Base-by-base conservation (phyloP, 2,329 filamentous ascomycete genomes). In the Ophiostoma montium region DNA sequence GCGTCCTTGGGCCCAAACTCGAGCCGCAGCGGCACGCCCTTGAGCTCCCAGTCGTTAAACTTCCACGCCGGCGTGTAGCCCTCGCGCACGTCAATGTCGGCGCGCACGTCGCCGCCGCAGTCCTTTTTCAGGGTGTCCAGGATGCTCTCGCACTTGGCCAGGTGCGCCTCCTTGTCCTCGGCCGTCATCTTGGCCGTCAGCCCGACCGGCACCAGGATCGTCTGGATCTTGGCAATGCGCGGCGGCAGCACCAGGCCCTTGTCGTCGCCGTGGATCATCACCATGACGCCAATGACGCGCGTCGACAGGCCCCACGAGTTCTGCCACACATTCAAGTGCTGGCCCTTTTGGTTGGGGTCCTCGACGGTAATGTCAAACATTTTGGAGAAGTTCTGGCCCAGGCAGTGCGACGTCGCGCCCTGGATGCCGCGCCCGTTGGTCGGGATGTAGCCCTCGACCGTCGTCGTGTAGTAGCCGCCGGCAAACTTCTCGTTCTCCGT, bases 261-360 rank as follows among this genome's bases (percentile, higher is more conserved):
- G 70, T 98, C 84, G 63, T 98, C 92, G 60, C 88, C 84, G 68
- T 98, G 92, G 53, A 94, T 88, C 80, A 98, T 92, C 61, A 95
- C 86, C 90, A 96, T 96, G 64, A 96, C 88, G 70, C 92, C 94
- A 57, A 98, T 94, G 50, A 90, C 87, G 63, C 92, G 87, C 49
- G 92, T 98, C 1, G 90, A 96, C 53, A 98, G 78, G 67, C 92
- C 92, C 92, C 92, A 98, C 13, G 88, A 95, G 72, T 98, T 98
- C 66, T 98, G 92, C 89, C 90, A 96, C 50, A 96, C 89, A 62
- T 90, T 71, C 50, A 95, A 70, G 60, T 87, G 82, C 57, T 82
- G 75, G 56, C 85, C 84, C 68, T 86, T 84, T 65, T 92, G 76
- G 52, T 74, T 72, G 21, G 92, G 92, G 62, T 98, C 89, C 66